These are phyloP conservation scores for Melanogaster broomeanus DNA, from an alignment of 768 basidiomycete genomes.

Conservation along the genomic window DNA sequence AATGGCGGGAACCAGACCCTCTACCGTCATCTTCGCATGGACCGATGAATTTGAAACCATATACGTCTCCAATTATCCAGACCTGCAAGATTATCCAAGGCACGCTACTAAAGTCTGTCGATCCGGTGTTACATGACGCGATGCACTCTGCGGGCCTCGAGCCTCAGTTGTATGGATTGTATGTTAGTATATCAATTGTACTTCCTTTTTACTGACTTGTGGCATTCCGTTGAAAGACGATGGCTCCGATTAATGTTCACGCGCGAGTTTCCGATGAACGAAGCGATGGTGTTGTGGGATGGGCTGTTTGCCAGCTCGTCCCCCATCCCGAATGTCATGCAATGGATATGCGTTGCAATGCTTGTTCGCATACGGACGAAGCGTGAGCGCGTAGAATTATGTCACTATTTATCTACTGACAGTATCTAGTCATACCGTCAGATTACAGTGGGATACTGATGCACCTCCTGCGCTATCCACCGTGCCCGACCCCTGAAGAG, in stretches of 20 bases:
- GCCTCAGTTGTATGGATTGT: slow-evolving; percentile 97
- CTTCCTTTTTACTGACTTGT: slow-evolving; percentile 14
- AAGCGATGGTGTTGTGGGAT: slow-evolving; percentile 93
- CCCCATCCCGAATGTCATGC: slow-evolving; percentile 71
- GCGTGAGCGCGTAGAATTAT: slow-evolving; percentile 48
- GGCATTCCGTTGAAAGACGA: slow-evolving; percentile 52
- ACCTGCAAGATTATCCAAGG: slow-evolving; percentile 82
- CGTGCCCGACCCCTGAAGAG: slow-evolving; percentile 34
- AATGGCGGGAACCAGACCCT: slow-evolving; percentile 55
- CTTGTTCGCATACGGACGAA: slow-evolving; percentile 90
- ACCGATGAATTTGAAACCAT: slow-evolving; percentile 55
- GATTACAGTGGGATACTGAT: slow-evolving; percentile 90
- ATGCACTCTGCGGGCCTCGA: slow-evolving; percentile 85
- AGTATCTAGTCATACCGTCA: slow-evolving; percentile 68
- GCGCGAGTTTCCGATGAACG: slow-evolving; percentile 80
- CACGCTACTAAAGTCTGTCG: slow-evolving; percentile 68
- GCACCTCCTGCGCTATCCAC: slow-evolving; percentile 82
- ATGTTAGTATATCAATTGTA: slow-evolving; percentile 32
- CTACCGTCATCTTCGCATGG: slow-evolving; percentile 35
- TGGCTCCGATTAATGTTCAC: slow-evolving; percentile 95
- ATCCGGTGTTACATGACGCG: slow-evolving; percentile 74
- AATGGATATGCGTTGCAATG: slow-evolving; percentile 94
- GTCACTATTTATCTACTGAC: slow-evolving; percentile 10
- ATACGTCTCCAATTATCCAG: slow-evolving; percentile 82
- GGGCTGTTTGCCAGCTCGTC: slow-evolving; percentile 84